Base-by-base conservation (phyloP, 441 rosid species). In the Adansonia madagascariensis region DNA sequence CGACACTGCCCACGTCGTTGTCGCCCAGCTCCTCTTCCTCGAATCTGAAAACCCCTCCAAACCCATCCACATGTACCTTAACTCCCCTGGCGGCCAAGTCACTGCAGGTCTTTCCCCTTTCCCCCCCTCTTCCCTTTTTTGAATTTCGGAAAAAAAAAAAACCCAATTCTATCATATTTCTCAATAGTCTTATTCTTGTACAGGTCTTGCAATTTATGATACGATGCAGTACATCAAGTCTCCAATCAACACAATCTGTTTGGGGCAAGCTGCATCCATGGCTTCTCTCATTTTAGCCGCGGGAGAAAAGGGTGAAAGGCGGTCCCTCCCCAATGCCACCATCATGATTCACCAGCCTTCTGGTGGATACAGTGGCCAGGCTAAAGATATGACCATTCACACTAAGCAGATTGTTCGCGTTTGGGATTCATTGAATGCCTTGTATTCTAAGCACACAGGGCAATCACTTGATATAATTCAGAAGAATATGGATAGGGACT, bases 261-360 rank as follows among this genome's bases (percentile, higher is more conserved):
- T 92, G 84, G 99, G 98, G 17, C 98, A 94, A 80, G 98, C 99
- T 80, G 99, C 99, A 44, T 97, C 99, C 8, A 93, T 97, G 99
- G 98, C 85, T 77, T 97, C 99, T 73, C 95, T 97, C 35, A 97
- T 97, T 27, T 82, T 97, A 82, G 91, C 99, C 66, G 94, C 99
- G 0, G 98, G 98, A 39, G 79, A 94, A 57, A 91, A 89, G 84
- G 98, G 97, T 5, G 95, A 94, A 86, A 91, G 99, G 80, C 87
- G 89, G 87, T 75, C 98, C 1, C 93, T 94, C 17, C 99, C 99
- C 22, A 93, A 96, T 79, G 93, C 98, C 4, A 93, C 97, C 0
- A 71, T 94, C 74, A 93, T 94, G 98, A 89, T 97, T 86, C 99
- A 94, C 80, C 98, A 96, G 82, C 99, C 99, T 74, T 94, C 99